Base-by-base conservation (phyloP, 495 filamentous ascomycete species). In the Aspergillus saccharolyticus region DNA sequence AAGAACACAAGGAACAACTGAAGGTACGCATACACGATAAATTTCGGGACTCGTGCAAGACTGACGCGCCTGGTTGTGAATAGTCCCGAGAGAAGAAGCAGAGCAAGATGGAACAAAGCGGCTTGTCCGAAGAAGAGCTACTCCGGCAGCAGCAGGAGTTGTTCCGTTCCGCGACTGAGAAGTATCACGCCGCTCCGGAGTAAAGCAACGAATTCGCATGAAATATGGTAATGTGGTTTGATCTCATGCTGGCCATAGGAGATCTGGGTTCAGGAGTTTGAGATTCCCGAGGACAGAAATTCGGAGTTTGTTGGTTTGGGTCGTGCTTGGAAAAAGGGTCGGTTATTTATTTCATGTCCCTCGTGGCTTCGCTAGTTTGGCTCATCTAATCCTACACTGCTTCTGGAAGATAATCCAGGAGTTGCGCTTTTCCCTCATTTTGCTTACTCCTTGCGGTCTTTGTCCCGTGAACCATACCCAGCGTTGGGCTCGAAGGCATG, bases 41-140 rank as follows among this genome's bases (percentile, higher is more conserved):
- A 22, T 21, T 3, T 19, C n/a, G 12, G 33, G 33, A 39, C 10
- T 1, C 22, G 17, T 50, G 16, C 49, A 12, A 24, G 19, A n/a
- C 50, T 65, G 39, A 60, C 19, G 18, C 20, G 28, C n/a, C 1
- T 20, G 52, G 39, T 3, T 1, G 17, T 48, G 33, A 54, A 54
- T 59, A 98, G 93, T 88, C 85, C 5, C 88, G 95, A 24, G 94
- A 98, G 77, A 96, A 96, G 81, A 96, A 96, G 67, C 86, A 92
- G 60, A 95, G 89, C 72, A 97, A 97, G 74, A 88, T 97, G 74
- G 94, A 96, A 66, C 85, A 90, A 67, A 96, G 90, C 68, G 94
- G 94, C 4, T 69, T 97, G 72, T 87, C 87, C 0, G 82, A 96
- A 69, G 94, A 95, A 63, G 87, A 98, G 71, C 81, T 98, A 19